Base-by-base conservation (phyloP, 192 early-diverging fungal species). In the Mortierella antarctica region DNA sequence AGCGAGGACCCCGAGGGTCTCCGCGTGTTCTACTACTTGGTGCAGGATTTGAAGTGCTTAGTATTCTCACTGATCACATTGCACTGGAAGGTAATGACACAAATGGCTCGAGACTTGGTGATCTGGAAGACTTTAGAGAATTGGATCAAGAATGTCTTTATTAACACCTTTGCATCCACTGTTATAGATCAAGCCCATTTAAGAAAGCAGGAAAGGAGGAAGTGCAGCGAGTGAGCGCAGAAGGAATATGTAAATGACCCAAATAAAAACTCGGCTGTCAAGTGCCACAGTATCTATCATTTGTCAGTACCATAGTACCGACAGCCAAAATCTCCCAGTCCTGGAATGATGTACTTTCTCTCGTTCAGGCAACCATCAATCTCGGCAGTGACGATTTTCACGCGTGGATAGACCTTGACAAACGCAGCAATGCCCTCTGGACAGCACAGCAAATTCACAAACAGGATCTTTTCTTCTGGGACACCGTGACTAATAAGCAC, bases 21-120 rank as follows among this genome's bases (percentile, higher is more conserved):
- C 40, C 91, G 95, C 23, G 92, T 92, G 7, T 95, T 99, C 61
- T 99, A 99, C 78, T 99, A 98, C 73, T 79, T 99, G 63, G 91
- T 98, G n/a, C 97, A 99, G 83, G 98, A 99, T 84, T 89, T 99
- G 47, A 98, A 98, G 77, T 97, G 96, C 67, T 87, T 97, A 51
- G 93, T 99, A 20, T 95, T 98, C 77, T 98, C 96, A 42, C 86
- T 99, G 42, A 95, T 99, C 70, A 89, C 95, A 5, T 83, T 97
- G 69, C 96, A 98, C 84, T 99, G 97, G 86, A 99, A 99, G 91
- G 93, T 94, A 92, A 67, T 18, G 15, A 20, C 17, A 2, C 2
- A 46, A 31, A 13, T 45, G 13, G 12, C 47, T 48, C 42, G 8
- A n/a, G 47, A 42, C 44, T 4, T 23, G 12, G 0, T 65, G 14